Base-by-base conservation (phyloP, 352 stramenopile genomes). In the Globisporangium barbulae region DNA sequence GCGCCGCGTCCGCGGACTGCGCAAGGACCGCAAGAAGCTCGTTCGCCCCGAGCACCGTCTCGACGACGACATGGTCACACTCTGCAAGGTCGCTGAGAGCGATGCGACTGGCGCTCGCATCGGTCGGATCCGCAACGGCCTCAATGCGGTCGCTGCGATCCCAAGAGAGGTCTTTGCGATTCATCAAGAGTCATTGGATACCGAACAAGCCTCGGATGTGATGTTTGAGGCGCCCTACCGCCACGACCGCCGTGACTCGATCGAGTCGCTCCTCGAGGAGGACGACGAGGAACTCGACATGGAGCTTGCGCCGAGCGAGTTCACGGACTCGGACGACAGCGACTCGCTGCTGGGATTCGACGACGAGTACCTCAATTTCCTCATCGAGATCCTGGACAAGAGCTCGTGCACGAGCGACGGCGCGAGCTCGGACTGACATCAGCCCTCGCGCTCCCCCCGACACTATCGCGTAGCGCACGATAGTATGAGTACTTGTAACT, bases 1-100 rank as follows among this genome's bases (percentile, higher is more conserved):
- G 56, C 77, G 83, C 2, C 71, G 79, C 17, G 64, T 88, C 45
- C 80, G 83, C 6, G 79, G 83, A 0, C 68, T 91, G 5, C 80
- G 82, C 66, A 85, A 87, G 58, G 48, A 53, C 30, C 80, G 48
- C 65, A 88, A 81, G 69, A 84, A 70, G 30, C 79, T 74, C 66
- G 77, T 70, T 10, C 58, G 81, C n/a, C 67, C 77, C 15, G 78
- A 88, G 55, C 81, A 88, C 63, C 74, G 77, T 25, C 83, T 90
- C 61, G 78, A 87, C 39, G 68, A 81, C 21, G 67, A 72, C 35
- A 76, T 74, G 58, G 45, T 72, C 21, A 55, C 49, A 28, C 49
- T 55, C 49, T 55, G 49, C 28, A 39, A 55, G 49, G 49, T 55
- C 6, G 49, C n/a, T 48, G 67, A 55, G 70, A 66, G 12, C 61